phyloP scores from a whole-genome alignment of 805 yeast species.

The Ogataea methanolica region DNA sequence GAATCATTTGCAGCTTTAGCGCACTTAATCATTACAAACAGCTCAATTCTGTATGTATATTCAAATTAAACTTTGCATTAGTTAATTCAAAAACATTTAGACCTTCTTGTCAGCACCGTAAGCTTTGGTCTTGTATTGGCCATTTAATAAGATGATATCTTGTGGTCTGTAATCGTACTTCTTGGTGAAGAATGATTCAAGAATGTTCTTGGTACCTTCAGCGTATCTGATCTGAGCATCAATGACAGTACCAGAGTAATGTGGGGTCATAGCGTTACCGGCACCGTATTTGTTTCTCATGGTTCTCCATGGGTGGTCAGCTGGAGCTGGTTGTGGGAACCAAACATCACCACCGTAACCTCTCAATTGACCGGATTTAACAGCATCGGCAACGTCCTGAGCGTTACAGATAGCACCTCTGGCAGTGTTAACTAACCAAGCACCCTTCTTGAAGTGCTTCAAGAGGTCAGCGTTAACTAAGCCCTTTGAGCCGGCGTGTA shows the following conservation, averaged over 20 bases:
- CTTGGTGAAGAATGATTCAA: constrained; percentile 57
- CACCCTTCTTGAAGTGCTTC: constrained; percentile 67
- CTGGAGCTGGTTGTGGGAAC: constrained; percentile 81
- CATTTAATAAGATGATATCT: constrained; percentile 67
- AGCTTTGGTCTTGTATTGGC: constrained; percentile 68
- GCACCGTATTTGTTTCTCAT: constrained; percentile 62
- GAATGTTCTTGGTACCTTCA: constrained; percentile 60
- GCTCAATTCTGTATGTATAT: neutral
- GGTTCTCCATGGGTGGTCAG: constrained; percentile 71
- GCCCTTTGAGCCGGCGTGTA: constrained; percentile 66
- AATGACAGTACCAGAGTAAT: constrained; percentile 71
- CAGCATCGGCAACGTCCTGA: constrained; percentile 72
- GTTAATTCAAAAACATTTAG: neutral
- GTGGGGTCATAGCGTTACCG: constrained; percentile 86
- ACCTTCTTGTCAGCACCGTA: constrained; percentile 51
- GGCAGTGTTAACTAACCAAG: constrained; percentile 74
- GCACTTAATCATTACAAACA: neutral
- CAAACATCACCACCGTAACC: constrained; percentile 89
- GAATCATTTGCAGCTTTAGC: too few relatives aligned
- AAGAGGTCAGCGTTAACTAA: constrained; percentile 61
- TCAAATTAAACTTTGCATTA: neutral
- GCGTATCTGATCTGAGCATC: constrained; percentile 79
- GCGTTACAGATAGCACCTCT: constrained; percentile 76
- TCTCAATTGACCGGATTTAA: constrained; percentile 59
- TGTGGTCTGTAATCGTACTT: constrained; percentile 69